These are phyloP conservation scores for Malassezia pachydermatis DNA, from an alignment of 1,284 basidiomycete species.

Conservation along the genomic window DNA sequence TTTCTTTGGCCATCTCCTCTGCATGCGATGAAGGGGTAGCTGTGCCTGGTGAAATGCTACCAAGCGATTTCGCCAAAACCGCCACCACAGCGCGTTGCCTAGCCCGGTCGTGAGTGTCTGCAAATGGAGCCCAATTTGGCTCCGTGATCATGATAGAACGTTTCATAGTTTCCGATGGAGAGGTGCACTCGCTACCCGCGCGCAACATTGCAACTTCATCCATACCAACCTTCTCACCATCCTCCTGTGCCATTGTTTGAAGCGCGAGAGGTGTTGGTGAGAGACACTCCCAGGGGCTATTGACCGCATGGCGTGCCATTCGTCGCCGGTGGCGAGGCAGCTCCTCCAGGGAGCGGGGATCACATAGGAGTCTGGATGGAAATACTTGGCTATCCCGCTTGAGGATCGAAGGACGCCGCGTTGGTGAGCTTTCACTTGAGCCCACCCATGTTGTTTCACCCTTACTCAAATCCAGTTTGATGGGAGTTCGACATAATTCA, in stretches of 20 bases:
- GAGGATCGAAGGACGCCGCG: conserved; percentile 23
- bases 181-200: too few relatives aligned
- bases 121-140: conserved; percentile 37
- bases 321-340: conserved; percentile 18
- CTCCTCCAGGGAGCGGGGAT: neutral
- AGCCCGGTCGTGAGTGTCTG: conserved; percentile 31
- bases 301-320: conserved; percentile 16
- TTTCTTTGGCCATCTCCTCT: conserved; percentile 1
- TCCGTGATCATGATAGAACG: conserved; percentile 32
- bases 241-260: neutral
- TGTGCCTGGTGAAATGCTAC: neutral
- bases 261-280: conserved; percentile 10
- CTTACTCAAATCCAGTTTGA: conserved; percentile 27
- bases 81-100: conserved; percentile 33
- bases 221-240: neutral
- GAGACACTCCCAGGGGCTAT: neutral
- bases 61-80: neutral
- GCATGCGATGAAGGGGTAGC: neutral
- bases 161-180: too few relatives aligned
- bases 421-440: too few relatives aligned
- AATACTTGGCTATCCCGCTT: conserved; percentile 28
- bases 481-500: conserved; percentile 25
- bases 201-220: too few relatives aligned
- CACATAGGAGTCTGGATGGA: conserved; percentile 18
- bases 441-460: neutral